Evolutionary conservation across 768 basidiomycete genomes (phyloP).

Genomic region (Neoboletus brunneissimus): DNA sequence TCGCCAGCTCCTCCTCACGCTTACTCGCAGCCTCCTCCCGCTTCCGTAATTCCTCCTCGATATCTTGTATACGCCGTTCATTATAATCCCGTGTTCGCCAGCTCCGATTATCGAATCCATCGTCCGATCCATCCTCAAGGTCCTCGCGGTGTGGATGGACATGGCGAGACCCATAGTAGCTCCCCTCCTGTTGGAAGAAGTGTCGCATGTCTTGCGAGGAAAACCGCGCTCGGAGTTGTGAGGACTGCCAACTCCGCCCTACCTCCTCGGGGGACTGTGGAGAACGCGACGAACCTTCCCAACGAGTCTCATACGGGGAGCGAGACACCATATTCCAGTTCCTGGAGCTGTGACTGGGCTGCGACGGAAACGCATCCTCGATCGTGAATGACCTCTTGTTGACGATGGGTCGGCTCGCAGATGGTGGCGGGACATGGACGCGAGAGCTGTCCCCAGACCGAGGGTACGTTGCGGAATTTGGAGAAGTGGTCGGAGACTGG

Average conservation of each 20-base stretch:
- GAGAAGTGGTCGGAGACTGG: slow-evolving; percentile 12
- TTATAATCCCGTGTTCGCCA: slow-evolving; percentile 33
- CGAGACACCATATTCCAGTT: slow-evolving; percentile 22
- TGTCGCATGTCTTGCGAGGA: slow-evolving; percentile 33
- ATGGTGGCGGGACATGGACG: slow-evolving; percentile 21
- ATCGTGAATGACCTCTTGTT: slow-evolving; percentile 28
- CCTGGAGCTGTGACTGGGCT: slow-evolving; percentile 22
- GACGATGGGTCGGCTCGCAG: slow-evolving; percentile 33
- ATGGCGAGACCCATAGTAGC: slow-evolving; percentile 9
- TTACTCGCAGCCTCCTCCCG: slow-evolving; percentile 34
- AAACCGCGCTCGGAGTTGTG: slow-evolving; percentile 23
- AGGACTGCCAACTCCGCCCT: slow-evolving; percentile 31
- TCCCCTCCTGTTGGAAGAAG: slow-evolving; percentile 22
- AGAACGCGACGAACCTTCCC: slow-evolving; percentile 29
- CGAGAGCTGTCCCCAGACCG: slow-evolving; percentile 16
- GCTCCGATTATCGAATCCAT: slow-evolving; percentile 30
- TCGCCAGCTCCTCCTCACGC: slow-evolving; percentile 34
- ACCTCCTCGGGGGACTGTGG: slow-evolving; percentile 31
- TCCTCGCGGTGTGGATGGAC: slow-evolving; percentile 32
- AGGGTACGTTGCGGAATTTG: slow-evolving; percentile 13
- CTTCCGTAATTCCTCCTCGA: slow-evolving; percentile 30
- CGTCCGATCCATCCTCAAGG: slow-evolving; percentile 29
- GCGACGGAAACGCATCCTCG: slow-evolving; percentile 23
- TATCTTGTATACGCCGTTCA: slow-evolving; percentile 32
- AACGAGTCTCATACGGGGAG: slow-evolving; percentile 29